Evolutionary conservation across 2,329 filamentous ascomycete species (phyloP).

Genomic region (Fusarium sp.): DNA sequence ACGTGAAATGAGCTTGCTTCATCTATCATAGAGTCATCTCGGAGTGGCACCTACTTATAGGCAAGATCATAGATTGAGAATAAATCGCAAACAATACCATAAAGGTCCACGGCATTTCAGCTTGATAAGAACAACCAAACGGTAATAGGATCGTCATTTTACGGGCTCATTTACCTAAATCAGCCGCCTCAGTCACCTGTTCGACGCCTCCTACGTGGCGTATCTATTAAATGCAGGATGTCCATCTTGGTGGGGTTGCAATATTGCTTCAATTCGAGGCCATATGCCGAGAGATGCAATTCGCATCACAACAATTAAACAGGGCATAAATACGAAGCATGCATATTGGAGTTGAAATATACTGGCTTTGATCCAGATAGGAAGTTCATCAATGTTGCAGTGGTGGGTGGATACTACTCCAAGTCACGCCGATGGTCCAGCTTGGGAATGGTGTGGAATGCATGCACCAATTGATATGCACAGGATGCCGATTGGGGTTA

Average conservation of each 20-base stretch:
- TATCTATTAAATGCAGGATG: not conserved
- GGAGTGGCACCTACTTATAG: not conserved
- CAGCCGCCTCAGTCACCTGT: not conserved
- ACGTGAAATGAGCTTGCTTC: not conserved
- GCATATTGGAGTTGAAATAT: not conserved
- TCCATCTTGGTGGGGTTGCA: not conserved
- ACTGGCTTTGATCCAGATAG: not conserved
- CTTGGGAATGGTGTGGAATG: not conserved
- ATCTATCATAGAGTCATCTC: not conserved
- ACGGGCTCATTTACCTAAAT: not conserved
- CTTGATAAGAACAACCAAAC: not conserved
- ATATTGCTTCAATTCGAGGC: not conserved
- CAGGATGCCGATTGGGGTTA: not conserved
- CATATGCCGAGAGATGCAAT: not conserved
- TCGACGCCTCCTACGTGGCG: not conserved
- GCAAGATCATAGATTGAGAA: not conserved
- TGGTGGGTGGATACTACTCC: conserved; percentile 2
- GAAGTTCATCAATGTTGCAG: not conserved
- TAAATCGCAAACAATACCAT: not conserved
- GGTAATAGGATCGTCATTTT: not conserved
- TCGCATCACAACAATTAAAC: not conserved
- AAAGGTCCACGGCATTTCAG: not conserved
- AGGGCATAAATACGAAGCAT: not conserved
- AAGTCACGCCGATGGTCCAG: not conserved
- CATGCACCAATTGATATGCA: not conserved